Evolutionary conservation across 1,284 basidiomycete species (phyloP).

Genomic region (Tylopilus orsonianus): DNA sequence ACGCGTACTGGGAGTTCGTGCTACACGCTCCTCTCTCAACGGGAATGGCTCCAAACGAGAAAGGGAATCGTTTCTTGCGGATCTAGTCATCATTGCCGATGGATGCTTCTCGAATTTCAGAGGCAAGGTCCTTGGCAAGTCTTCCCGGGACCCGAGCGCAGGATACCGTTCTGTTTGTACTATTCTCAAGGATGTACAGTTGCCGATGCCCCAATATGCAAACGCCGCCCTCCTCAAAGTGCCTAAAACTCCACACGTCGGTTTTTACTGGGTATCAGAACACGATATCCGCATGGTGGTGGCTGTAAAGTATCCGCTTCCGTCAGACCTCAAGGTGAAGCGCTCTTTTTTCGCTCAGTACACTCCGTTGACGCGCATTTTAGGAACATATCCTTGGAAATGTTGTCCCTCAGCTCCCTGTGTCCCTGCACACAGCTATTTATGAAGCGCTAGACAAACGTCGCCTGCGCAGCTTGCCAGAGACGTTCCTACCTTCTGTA

Average conservation of each 20-base stretch:
- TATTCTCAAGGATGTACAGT: constrained; percentile 58
- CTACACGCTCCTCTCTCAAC: constrained; percentile 36
- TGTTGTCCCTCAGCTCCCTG: constrained; percentile 79
- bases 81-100: constrained; percentile 88
- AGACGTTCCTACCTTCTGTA: constrained; percentile 88
- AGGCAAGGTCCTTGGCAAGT: constrained; percentile 42
- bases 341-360: not conserved
- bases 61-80: constrained; percentile 63
- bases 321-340: constrained; percentile 75
- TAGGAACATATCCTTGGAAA: constrained; percentile 70
- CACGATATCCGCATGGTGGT: constrained; percentile 90
- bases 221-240: constrained; percentile 68
- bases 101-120: constrained; percentile 93
- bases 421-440: constrained; percentile 62
- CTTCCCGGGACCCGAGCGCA: constrained; percentile 41
- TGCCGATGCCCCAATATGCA: constrained; percentile 73
- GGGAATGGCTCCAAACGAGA: constrained; percentile 36
- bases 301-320: constrained; percentile 83
- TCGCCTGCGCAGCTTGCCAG: constrained; percentile 92
- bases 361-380: not conserved
- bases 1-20: constrained; percentile 62
- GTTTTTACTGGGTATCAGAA: constrained; percentile 77
- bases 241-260: constrained; percentile 66
- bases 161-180: constrained; percentile 70
- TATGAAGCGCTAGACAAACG: constrained; percentile 64